These are phyloP conservation scores for Parsonsia alboflavescens DNA, from an alignment of 257 asterid species.

Conservation along the genomic window DNA sequence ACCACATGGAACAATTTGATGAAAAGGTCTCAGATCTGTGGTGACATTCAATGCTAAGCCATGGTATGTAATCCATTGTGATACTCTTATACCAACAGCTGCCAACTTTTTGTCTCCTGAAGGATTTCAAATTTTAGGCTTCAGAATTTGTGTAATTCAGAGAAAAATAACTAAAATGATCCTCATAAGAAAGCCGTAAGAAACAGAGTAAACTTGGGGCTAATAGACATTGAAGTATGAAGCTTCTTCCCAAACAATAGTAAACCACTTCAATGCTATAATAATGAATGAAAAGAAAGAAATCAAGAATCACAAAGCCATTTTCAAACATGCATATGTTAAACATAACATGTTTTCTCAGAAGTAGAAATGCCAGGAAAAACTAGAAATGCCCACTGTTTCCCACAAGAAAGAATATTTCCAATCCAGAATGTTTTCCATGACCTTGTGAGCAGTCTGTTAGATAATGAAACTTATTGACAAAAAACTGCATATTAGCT, in stretches of 20 bases:
- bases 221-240: background rate
- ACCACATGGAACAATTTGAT: slow-evolving; percentile 75
- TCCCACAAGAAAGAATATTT: background rate
- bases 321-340: background rate
- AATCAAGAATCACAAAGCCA: background rate
- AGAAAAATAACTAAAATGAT: background rate
- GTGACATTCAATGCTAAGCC: slow-evolving; percentile 81
- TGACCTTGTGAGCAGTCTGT: background rate
- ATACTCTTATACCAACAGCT: slow-evolving; percentile 75
- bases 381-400: background rate
- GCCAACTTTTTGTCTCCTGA: slow-evolving; percentile 73
- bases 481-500: background rate
- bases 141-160: background rate
- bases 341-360: background rate
- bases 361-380: background rate
- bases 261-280: background rate
- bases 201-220: background rate
- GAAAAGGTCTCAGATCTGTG: slow-evolving; percentile 57
- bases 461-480: background rate
- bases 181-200: background rate
- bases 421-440: background rate
- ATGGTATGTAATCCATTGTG: slow-evolving; percentile 74
- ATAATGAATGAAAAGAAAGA: background rate
- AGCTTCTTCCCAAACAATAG: background rate
- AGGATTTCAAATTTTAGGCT: slow-evolving; percentile 11